A percentile compares a stretch with the other conserved stretches of the same genome.
These are phyloP conservation scores for Hapsidospora chrysogenum DNA, from an alignment of 495 filamentous ascomycete genomes.

Conservation along the genomic window DNA sequence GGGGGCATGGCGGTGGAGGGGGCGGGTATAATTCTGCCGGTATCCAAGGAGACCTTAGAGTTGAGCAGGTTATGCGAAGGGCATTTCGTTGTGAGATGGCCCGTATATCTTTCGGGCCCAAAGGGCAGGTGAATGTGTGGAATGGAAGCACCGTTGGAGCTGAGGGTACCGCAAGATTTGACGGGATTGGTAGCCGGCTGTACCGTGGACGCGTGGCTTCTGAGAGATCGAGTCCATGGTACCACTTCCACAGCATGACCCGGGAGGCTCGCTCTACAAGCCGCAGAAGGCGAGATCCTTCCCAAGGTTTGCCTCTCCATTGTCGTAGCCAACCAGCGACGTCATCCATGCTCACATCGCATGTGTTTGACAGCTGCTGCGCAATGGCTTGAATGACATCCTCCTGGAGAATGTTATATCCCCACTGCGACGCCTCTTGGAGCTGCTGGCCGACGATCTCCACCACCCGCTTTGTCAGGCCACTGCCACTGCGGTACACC, in stretches of 20 bases:
- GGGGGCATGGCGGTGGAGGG: slow-evolving; percentile 63
- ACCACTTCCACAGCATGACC: slow-evolving; percentile 69
- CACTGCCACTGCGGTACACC: slow-evolving; percentile 39
- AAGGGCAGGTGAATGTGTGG: slow-evolving; percentile 90
- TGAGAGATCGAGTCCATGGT: slow-evolving; percentile 63
- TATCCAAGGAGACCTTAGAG: slow-evolving; percentile 74
- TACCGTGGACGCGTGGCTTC: slow-evolving; percentile 41
- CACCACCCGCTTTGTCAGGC: slow-evolving; percentile 92
- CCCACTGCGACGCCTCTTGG: slow-evolving; percentile 75
- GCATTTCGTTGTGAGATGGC: slow-evolving; percentile 94
- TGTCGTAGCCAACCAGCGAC: slow-evolving; percentile 24
- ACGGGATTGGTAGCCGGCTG: slow-evolving; percentile 57
- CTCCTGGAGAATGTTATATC: slow-evolving; percentile 51
- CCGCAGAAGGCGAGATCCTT: slow-evolving; percentile 74
- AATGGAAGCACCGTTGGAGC: slow-evolving; percentile 97
- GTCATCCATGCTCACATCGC: slow-evolving; percentile 6
- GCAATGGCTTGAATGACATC: slow-evolving; percentile 23
- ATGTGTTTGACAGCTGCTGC: slow-evolving; percentile 20
- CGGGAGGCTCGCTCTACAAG: slow-evolving; percentile 73
- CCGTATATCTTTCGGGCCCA: slow-evolving; percentile 86
- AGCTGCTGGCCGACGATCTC: slow-evolving; percentile 88
- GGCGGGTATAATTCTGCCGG: slow-evolving; percentile 67
- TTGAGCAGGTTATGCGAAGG: slow-evolving; percentile 78
- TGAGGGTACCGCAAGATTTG: slow-evolving; percentile 60
- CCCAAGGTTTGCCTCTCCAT: slow-evolving; percentile 70